Conservation (phyloP, 257 asterid genomes). For the Solanum piurae region DNA sequence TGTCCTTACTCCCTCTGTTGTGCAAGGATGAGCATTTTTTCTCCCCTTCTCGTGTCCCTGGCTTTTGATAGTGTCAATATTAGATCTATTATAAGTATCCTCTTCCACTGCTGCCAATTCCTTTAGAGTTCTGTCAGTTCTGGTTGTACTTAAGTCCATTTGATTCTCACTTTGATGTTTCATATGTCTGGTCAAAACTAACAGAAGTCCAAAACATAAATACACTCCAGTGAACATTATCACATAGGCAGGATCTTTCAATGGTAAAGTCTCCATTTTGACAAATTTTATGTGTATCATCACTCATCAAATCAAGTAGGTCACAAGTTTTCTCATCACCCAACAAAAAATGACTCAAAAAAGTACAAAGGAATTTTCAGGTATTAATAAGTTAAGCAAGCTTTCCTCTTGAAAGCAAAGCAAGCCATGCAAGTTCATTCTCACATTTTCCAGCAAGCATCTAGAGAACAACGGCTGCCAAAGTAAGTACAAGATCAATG, state of each 20-base stretch:
- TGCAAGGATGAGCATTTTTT: neutral
- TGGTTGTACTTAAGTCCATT: neutral
- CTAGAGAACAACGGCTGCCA: neutral
- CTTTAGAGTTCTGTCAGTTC: neutral
- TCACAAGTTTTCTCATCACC: neutral
- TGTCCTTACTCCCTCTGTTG: neutral
- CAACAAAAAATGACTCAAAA: neutral
- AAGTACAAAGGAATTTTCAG: neutral
- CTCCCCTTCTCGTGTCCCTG: neutral
- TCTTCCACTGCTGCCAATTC: neutral
- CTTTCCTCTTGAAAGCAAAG: neutral
- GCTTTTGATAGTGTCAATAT: neutral
- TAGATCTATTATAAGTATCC: neutral
- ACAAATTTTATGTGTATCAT: neutral
- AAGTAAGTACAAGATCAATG: neutral
- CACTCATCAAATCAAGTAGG: neutral
- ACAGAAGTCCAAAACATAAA: neutral
- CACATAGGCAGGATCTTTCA: neutral
- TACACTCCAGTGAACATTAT: neutral
- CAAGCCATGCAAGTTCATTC: neutral
- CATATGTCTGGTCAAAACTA: neutral
- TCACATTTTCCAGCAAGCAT: neutral
- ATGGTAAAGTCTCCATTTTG: neutral
- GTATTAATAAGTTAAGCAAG: neutral
- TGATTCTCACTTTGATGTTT: neutral